Evolutionary conservation across 1,284 basidiomycete species (phyloP).

Genomic region (Wolfiporia cocos): DNA sequence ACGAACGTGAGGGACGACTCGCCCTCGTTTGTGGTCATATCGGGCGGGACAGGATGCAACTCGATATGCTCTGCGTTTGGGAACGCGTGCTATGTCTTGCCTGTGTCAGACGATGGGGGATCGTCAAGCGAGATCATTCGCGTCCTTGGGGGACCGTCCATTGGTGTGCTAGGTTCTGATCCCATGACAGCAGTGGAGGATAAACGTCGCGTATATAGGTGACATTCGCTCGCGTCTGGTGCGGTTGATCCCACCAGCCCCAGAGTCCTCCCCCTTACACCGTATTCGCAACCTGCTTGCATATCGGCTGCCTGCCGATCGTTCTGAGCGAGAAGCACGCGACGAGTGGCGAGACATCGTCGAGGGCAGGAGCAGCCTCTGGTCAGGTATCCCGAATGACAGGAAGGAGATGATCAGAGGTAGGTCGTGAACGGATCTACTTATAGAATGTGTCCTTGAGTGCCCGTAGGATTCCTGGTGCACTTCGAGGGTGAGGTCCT

Average conservation of each 20-base stretch:
- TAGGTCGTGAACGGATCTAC: constrained; percentile 19
- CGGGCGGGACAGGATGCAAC: constrained; percentile 81
- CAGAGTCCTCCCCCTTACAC: constrained; percentile 51
- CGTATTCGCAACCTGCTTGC: constrained; percentile 75
- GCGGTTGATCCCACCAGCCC: constrained; percentile 68
- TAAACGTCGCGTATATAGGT: constrained; percentile 35
- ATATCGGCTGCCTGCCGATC: constrained; percentile 70
- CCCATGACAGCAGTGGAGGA: background rate
- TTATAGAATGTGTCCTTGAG: background rate
- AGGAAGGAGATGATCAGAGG: constrained; percentile 89
- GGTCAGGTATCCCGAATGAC: constrained; percentile 88
- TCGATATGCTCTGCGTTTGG: constrained; percentile 72
- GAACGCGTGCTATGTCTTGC: constrained; percentile 67
- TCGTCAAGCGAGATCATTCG: constrained; percentile 83
- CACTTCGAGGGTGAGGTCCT: constrained; percentile 87
- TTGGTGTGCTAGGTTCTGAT: constrained; percentile 39
- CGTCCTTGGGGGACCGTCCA: constrained; percentile 77
- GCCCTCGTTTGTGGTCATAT: constrained; percentile 58
- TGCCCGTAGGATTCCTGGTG: constrained; percentile 81
- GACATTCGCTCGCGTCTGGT: constrained; percentile 81
- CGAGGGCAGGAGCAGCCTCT: constrained; percentile 81
- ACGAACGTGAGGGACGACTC: constrained; percentile 1
- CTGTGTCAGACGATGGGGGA: constrained; percentile 84
- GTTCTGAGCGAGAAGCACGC: constrained; percentile 70
- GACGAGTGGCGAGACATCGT: constrained; percentile 91